These are phyloP conservation scores for Penicillium fuscoglaucum DNA, from an alignment of 2,329 filamentous ascomycete genomes.

Conservation along the genomic window DNA sequence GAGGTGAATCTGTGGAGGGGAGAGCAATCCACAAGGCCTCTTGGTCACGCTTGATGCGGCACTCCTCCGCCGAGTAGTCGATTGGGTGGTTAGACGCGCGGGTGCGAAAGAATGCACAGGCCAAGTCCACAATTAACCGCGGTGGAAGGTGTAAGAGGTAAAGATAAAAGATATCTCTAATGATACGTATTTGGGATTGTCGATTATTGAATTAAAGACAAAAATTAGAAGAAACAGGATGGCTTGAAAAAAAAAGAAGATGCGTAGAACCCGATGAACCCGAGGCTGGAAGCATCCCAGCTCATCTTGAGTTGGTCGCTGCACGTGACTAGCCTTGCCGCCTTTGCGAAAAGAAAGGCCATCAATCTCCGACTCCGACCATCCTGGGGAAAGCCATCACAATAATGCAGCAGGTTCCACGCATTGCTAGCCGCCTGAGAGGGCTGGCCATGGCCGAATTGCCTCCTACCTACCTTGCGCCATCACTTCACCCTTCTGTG, in stretches of 20 bases:
- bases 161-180: neutral
- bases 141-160: neutral
- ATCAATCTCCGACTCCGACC: constrained; percentile 17
- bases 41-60: constrained; percentile 25
- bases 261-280: neutral
- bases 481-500: constrained; percentile 41
- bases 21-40: constrained; percentile 21
- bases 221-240: neutral
- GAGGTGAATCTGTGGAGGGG: constrained; percentile 19
- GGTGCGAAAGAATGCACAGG: constrained; percentile 15
- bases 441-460: constrained; percentile 38
- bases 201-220: neutral
- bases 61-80: constrained; percentile 30
- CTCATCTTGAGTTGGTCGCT: neutral
- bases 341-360: constrained; percentile 25
- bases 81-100: constrained; percentile 29
- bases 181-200: neutral
- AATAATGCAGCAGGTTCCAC: constrained; percentile 38
- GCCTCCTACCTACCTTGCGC: constrained; percentile 48
- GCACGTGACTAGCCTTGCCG: constrained; percentile 31
- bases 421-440: constrained; percentile 37
- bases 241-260: too few relatives aligned
- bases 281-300: neutral
- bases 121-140: constrained; percentile 2
- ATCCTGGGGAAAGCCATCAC: constrained; percentile 21